phyloP scores from a whole-genome alignment of 2,329 filamentous ascomycete genomes.

The Neofusicoccum umdonicola region DNA sequence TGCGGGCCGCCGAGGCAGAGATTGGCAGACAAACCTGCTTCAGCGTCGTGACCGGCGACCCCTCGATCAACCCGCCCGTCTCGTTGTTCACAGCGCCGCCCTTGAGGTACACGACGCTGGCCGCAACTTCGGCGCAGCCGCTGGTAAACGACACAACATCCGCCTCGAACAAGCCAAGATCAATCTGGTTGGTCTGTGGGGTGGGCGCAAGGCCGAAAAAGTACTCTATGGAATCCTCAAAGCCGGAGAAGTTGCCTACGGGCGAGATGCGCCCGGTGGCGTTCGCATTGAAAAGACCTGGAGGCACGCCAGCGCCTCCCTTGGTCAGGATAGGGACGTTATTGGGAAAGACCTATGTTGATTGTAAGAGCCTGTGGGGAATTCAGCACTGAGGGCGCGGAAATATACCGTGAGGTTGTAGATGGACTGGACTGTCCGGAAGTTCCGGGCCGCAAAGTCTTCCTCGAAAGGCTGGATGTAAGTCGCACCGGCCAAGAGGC shows the following conservation, averaged over 20 bases:
- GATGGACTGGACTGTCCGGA: constrained; percentile 38
- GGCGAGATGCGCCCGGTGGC: constrained; percentile 43
- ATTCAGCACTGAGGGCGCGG: too few relatives aligned
- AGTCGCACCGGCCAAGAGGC: neutral
- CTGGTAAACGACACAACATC: constrained; percentile 31
- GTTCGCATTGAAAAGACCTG: constrained; percentile 39
- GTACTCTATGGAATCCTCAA: constrained; percentile 45
- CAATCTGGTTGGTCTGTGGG: constrained; percentile 27
- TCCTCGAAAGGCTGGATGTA: neutral
- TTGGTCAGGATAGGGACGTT: constrained; percentile 36
- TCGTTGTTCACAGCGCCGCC: constrained; percentile 27
- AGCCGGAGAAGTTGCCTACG: constrained; percentile 43
- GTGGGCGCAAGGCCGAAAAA: constrained; percentile 45
- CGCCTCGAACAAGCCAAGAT: constrained; percentile 25
- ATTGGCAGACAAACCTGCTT: constrained; percentile 28
- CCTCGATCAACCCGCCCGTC: constrained; percentile 30
- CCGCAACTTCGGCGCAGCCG: constrained; percentile 37
- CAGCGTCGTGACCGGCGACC: constrained; percentile 30
- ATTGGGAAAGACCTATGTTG: constrained; percentile 31
- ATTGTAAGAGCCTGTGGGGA: too few relatives aligned
- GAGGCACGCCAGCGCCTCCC: constrained; percentile 37
- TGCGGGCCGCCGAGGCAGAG: neutral
- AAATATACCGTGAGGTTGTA: constrained; percentile 39
- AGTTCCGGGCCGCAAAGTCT: constrained; percentile 30
- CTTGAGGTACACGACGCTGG: constrained; percentile 39